Evolutionary conservation across 2,329 filamentous ascomycete genomes (phyloP).

Genomic region (Colletotrichum horii): DNA sequence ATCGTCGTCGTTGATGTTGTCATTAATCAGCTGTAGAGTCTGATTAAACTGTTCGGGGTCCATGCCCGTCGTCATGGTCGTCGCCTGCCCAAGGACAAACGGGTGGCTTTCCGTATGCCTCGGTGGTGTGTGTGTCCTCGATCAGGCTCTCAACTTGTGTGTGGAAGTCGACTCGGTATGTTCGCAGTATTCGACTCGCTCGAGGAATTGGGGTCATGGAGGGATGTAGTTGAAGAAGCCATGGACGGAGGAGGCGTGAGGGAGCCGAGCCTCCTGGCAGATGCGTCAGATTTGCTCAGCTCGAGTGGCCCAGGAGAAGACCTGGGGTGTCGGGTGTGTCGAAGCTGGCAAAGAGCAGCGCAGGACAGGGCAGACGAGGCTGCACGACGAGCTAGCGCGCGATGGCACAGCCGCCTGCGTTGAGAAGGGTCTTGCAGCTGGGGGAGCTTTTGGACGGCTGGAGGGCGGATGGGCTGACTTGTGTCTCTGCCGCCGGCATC

Average conservation of each 20-base stretch:
- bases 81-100: background rate
- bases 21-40: conserved; percentile 1
- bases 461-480: background rate
- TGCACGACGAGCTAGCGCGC: conserved; percentile 4
- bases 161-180: background rate
- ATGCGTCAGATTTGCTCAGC: background rate
- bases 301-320: background rate
- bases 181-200: background rate
- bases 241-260: background rate
- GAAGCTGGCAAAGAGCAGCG: background rate
- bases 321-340: background rate
- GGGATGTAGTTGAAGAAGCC: background rate
- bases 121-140: background rate
- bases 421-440: background rate
- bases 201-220: background rate
- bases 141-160: background rate
- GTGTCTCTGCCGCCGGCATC: background rate
- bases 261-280: background rate
- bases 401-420: conserved; percentile 2
- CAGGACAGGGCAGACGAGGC: background rate
- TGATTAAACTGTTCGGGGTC: background rate
- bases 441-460: background rate
- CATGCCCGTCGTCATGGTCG: conserved; percentile 7
- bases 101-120: background rate
- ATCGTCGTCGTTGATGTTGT: conserved; percentile 21